A percentile compares a stretch with the other conserved stretches of the same genome.
phyloP scores from a whole-genome alignment of 192 early-diverging fungal genomes.

The Mortierella antarctica region DNA sequence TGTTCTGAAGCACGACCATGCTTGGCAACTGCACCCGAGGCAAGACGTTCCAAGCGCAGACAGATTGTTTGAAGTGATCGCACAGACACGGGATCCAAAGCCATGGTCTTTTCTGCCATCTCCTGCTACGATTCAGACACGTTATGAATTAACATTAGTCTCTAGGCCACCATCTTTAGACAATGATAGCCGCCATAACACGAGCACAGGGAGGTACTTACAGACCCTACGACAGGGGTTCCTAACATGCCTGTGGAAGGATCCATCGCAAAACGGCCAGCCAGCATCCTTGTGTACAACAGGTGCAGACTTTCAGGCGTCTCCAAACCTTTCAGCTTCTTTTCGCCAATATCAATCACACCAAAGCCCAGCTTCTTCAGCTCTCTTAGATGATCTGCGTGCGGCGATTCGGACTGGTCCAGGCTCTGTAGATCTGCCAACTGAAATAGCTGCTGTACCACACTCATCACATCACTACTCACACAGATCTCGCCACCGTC shows the following conservation, averaged over 20 bases:
- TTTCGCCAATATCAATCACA: slow-evolving; percentile 82
- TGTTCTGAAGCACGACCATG: slow-evolving; percentile 48
- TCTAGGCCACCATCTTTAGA: not conserved
- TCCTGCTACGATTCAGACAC: slow-evolving; percentile 2
- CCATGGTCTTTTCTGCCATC: slow-evolving; percentile 11
- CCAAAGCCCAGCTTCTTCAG: slow-evolving; percentile 75
- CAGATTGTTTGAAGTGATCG: slow-evolving; percentile 60
- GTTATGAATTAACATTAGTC: not conserved
- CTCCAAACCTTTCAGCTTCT: slow-evolving; percentile 89
- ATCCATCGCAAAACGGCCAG: slow-evolving; percentile 23
- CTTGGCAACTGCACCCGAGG: slow-evolving; percentile 44
- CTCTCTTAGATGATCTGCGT: slow-evolving; percentile 38
- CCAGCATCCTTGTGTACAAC: slow-evolving; percentile 50
- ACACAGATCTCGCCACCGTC: slow-evolving; percentile 93
- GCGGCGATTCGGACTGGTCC: slow-evolving; percentile 21
- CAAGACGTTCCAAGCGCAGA: slow-evolving; percentile 68
- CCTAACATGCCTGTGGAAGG: slow-evolving; percentile 7
- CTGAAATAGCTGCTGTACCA: slow-evolving; percentile 24
- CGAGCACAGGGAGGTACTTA: slow-evolving; percentile 6
- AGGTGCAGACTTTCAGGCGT: slow-evolving; percentile 84
- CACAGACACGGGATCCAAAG: slow-evolving; percentile 59
- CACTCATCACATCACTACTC: slow-evolving; percentile 76
- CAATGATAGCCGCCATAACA: not conserved
- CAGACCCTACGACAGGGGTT: slow-evolving; percentile 17
- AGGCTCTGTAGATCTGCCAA: slow-evolving; percentile 11